Conservation (phyloP, 345 rosid genomes). For the Cardiospermum halicacabum region DNA sequence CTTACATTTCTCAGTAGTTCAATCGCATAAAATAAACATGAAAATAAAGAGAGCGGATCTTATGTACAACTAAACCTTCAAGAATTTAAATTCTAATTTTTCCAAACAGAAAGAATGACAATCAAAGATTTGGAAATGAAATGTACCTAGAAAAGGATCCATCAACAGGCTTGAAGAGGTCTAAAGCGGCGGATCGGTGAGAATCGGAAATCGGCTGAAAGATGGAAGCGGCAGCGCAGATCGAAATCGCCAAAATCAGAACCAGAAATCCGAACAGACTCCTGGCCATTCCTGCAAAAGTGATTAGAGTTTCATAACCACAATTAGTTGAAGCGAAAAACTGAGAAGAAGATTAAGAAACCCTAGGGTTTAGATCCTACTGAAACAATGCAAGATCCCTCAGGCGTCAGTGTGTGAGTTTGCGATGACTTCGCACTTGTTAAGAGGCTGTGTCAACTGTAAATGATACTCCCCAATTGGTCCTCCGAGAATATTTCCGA, state of each 20-base stretch:
- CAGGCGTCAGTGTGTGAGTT: conserved; percentile 1
- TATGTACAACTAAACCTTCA: neutral
- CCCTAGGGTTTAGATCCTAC: conserved; percentile 16
- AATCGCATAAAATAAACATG: neutral
- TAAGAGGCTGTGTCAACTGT: neutral
- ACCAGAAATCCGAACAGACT: conserved; percentile 37
- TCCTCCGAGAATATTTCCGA: neutral
- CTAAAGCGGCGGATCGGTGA: conserved; percentile 92
- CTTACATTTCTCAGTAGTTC: neutral
- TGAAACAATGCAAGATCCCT: neutral
- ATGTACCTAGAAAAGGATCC: conserved; percentile 75
- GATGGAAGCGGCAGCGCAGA: conserved; percentile 50
- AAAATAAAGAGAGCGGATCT: neutral
- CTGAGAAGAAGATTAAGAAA: neutral
- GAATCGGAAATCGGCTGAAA: conserved; percentile 76
- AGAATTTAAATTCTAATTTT: neutral
- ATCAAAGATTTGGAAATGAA: neutral
- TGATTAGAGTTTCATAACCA: neutral
- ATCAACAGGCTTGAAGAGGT: conserved; percentile 51
- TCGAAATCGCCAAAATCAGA: conserved; percentile 37
- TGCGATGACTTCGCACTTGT: neutral
- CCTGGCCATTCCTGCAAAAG: conserved; percentile 47
- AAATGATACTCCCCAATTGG: neutral
- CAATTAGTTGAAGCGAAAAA: neutral
- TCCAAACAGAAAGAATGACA: neutral